A percentile compares a stretch with the other conserved stretches of the same genome.
phyloP scores from a whole-genome alignment of 176 grass and related monocot genomes.

The Eragrostis nindensis region DNA sequence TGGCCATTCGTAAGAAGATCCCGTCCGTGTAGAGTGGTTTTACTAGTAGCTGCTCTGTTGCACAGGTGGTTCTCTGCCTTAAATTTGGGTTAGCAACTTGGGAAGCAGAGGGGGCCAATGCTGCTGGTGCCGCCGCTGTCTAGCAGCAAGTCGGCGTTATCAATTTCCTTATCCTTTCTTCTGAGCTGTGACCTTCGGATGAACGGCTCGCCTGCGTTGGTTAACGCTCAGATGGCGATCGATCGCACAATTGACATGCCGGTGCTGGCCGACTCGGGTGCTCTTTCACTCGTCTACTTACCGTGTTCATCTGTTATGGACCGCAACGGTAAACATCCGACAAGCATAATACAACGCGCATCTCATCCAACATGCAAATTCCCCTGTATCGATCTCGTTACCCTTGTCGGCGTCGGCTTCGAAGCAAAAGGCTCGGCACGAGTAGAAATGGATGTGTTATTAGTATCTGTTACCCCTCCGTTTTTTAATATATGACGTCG shows the following conservation, averaged over 20 bases:
- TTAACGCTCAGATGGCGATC: not conserved
- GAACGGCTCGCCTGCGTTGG: not conserved
- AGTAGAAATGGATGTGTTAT: too few relatives aligned
- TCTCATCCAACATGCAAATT: not conserved
- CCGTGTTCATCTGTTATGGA: not conserved
- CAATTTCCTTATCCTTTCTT: too few relatives aligned
- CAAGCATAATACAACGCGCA: too few relatives aligned
- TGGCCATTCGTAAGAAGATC: too few relatives aligned
- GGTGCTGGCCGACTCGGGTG: not conserved
- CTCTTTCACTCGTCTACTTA: not conserved
- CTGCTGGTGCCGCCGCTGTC: not conserved
- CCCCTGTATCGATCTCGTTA: too few relatives aligned
- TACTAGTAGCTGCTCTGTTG: not conserved
- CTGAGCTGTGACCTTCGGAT: not conserved
- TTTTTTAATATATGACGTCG: too few relatives aligned
- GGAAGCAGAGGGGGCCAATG: not conserved
- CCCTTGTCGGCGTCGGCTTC: too few relatives aligned
- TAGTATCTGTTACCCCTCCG: too few relatives aligned
- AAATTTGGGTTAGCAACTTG: conserved; percentile 19
- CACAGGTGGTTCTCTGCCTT: not conserved
- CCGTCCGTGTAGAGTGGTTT: too few relatives aligned
- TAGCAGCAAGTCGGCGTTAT: conserved; percentile 3
- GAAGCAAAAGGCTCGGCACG: too few relatives aligned
- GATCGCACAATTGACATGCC: not conserved
- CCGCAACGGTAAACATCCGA: too few relatives aligned